Conservation (phyloP, 2,329 filamentous ascomycete species). For the Seiridium unicorne region DNA sequence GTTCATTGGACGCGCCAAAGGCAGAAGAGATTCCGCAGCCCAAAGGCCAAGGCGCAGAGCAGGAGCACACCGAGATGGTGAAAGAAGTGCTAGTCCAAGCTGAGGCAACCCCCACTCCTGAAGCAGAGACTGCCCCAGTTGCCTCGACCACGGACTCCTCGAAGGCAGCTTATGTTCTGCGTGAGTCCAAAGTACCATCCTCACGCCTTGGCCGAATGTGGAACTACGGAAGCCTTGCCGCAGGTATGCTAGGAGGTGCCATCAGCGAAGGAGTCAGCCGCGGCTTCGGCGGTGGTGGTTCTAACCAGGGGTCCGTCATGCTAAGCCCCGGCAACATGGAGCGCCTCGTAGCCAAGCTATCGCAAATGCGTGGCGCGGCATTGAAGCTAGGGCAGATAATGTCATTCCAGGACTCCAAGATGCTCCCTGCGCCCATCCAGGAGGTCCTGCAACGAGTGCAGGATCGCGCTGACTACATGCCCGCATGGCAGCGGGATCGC, state of each 20-base stretch:
- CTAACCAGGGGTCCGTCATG: slow-evolving; percentile 71
- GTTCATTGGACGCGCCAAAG: neutral
- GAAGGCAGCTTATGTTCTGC: slow-evolving; percentile 61
- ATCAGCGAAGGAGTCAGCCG: slow-evolving; percentile 82
- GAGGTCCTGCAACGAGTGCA: slow-evolving; percentile 92
- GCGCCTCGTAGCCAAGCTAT: slow-evolving; percentile 86
- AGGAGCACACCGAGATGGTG: slow-evolving; percentile 21
- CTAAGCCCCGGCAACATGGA: slow-evolving; percentile 91
- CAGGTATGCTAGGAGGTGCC: slow-evolving; percentile 92
- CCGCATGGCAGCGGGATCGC: slow-evolving; percentile 83
- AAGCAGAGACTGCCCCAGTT: slow-evolving; percentile 7
- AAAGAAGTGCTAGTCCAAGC: slow-evolving; percentile 19
- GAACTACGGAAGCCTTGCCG: slow-evolving; percentile 92
- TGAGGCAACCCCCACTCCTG: slow-evolving; percentile 13
- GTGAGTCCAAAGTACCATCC: slow-evolving; percentile 87
- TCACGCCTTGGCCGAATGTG: slow-evolving; percentile 84
- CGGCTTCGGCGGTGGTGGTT: slow-evolving; percentile 68
- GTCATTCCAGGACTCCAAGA: slow-evolving; percentile 95
- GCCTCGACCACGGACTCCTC: slow-evolving; percentile 12
- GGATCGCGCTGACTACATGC: slow-evolving; percentile 98
- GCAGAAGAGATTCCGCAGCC: neutral
- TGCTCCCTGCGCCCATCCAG: slow-evolving; percentile 84
- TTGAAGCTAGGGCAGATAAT: slow-evolving; percentile 97
- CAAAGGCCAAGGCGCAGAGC: slow-evolving; percentile 12
- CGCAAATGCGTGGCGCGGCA: slow-evolving; percentile 95